Conservation (phyloP, 495 filamentous ascomycete species). For the Tuber borchii region DNA sequence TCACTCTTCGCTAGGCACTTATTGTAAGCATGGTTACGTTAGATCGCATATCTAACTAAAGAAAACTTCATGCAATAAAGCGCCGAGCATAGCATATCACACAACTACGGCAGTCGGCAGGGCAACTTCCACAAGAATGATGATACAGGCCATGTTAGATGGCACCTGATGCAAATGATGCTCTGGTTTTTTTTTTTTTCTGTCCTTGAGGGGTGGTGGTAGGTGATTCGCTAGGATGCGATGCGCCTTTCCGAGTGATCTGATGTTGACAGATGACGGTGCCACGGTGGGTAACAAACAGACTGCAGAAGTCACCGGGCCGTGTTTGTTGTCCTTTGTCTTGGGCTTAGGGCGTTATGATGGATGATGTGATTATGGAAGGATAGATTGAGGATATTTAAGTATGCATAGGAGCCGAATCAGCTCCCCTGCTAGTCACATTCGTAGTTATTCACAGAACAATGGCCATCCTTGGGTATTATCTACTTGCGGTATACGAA, state of each 20-base stretch:
- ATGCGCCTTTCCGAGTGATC: background rate
- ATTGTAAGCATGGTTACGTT: background rate
- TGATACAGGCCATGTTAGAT: background rate
- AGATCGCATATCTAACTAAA: background rate
- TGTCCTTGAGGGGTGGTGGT: background rate
- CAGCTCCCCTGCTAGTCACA: background rate
- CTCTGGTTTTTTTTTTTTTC: background rate
- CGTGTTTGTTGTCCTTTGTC: background rate
- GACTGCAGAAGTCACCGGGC: background rate
- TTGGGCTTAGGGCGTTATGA: background rate
- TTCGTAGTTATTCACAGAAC: background rate
- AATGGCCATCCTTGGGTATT: background rate
- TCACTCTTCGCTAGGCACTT: background rate
- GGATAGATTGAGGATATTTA: background rate
- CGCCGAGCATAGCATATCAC: background rate
- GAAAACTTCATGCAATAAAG: background rate
- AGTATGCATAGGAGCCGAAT: background rate
- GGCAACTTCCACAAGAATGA: background rate
- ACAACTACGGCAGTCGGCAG: background rate
- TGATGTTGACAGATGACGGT: background rate
- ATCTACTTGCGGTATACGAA: background rate
- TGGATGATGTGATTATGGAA: background rate
- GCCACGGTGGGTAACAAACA: slow-evolving; percentile 5
- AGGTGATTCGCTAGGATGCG: background rate
- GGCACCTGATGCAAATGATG: background rate